phyloP scores from a whole-genome alignment of 352 stramenopile genomes.

The Pythium pyrilobum region DNA sequence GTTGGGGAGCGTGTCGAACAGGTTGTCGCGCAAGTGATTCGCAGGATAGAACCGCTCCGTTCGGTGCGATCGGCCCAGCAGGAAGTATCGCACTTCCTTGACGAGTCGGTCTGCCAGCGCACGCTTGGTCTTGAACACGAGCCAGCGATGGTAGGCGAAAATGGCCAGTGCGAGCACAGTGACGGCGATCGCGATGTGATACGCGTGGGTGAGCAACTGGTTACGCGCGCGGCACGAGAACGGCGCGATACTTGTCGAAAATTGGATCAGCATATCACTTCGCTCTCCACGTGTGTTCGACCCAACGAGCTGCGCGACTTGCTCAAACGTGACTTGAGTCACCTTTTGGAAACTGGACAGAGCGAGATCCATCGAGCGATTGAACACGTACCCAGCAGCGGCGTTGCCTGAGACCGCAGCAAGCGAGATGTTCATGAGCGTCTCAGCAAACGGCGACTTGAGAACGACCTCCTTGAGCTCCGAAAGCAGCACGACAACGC shows the following conservation, averaged over 20 bases:
- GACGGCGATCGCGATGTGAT: constrained; percentile 29
- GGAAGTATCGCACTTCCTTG: constrained; percentile 62
- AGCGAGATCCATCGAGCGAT: constrained; percentile 54
- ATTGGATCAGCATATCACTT: constrained; percentile 38
- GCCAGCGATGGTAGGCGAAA: constrained; percentile 27
- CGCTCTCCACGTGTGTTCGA: constrained; percentile 1
- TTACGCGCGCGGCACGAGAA: constrained; percentile 48
- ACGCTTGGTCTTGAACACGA: constrained; percentile 39
- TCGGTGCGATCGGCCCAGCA: constrained; percentile 37
- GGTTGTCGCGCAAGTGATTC: constrained; percentile 52
- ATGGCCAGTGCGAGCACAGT: constrained; percentile 20
- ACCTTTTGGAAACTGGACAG: constrained; percentile 49
- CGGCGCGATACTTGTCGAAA: constrained; percentile 36
- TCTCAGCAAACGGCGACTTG: constrained; percentile 34
- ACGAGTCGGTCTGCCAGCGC: constrained; percentile 54
- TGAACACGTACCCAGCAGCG: constrained; percentile 48
- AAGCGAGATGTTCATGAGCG: constrained; percentile 28
- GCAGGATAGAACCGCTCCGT: constrained; percentile 43
- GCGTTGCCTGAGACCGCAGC: constrained; percentile 5
- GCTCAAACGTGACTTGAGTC: constrained; percentile 18
- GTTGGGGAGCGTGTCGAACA: constrained; percentile 38
- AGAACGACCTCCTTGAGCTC: constrained; percentile 46
- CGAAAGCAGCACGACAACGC: constrained; percentile 40
- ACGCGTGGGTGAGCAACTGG: constrained; percentile 38
- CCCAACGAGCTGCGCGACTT: constrained; percentile 23